Conservation (phyloP, 805 yeast species). For the Blastobotrys muscicola region DNA sequence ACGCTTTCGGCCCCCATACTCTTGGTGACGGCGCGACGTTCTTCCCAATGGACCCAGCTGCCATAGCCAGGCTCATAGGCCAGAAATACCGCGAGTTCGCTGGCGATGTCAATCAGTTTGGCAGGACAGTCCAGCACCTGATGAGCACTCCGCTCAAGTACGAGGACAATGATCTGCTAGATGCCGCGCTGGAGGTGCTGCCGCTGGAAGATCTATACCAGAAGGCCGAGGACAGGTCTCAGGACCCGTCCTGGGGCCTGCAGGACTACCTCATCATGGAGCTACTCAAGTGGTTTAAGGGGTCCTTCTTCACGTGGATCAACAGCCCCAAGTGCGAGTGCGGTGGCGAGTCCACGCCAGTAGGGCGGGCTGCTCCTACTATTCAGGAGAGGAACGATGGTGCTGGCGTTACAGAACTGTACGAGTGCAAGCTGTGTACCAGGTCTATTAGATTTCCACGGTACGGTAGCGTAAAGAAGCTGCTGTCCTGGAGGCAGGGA, state of each 20-base stretch:
- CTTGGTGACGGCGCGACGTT: too few relatives aligned
- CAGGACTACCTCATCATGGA: constrained; percentile 52
- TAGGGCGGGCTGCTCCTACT: constrained; percentile 37
- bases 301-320: constrained; percentile 77
- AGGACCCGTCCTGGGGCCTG: constrained; percentile 30
- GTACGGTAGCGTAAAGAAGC: constrained; percentile 54
- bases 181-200: constrained; percentile 51
- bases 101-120: constrained; percentile 1
- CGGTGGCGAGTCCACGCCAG: constrained; percentile 30
- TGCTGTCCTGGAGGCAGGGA: constrained; percentile 58
- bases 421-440: constrained; percentile 48
- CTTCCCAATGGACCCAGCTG: constrained; percentile 3
- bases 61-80: constrained; percentile 4
- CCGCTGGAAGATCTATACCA: constrained; percentile 50
- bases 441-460: constrained; percentile 56
- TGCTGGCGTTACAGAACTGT: constrained; percentile 55
- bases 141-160: constrained; percentile 27
- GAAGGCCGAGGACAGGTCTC: constrained; percentile 47
- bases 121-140: constrained; percentile 7
- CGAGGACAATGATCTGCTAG: constrained; percentile 37
- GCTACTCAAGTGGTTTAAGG: constrained; percentile 58
- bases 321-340: constrained; percentile 59
- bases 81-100: constrained; percentile 4
- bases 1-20: too few relatives aligned
- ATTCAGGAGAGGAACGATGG: constrained; percentile 37